phyloP scores from a whole-genome alignment of 208 protist genomes.

The Trypanosoma cruzi region DNA sequence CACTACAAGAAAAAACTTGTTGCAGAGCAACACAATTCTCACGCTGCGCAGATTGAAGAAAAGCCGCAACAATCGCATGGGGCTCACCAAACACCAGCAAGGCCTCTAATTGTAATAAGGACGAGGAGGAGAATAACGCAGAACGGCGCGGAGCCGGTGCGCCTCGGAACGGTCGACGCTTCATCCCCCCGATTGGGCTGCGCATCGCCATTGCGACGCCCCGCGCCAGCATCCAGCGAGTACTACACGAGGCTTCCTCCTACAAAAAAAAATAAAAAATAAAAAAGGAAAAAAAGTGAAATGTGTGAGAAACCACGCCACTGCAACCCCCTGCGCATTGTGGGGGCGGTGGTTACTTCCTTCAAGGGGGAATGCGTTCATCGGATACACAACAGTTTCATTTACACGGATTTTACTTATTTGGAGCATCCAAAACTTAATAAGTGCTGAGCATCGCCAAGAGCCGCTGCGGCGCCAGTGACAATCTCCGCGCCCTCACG shows the following conservation, averaged over 20 bases:
- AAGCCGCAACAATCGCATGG: constrained; percentile 16
- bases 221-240: constrained; percentile 1
- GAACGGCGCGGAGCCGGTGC: neutral
- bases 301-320: neutral
- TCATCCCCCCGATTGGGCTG: constrained; percentile 14
- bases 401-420: constrained; percentile 1
- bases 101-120: constrained; percentile 9
- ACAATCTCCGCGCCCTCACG: constrained; percentile 46
- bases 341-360: neutral
- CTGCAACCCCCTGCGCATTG: no score
- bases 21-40: neutral
- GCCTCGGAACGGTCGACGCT: neutral
- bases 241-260: neutral
- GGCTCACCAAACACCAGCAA: constrained; percentile 8
- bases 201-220: constrained; percentile 3
- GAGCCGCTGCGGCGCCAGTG: constrained; percentile 63
- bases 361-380: neutral
- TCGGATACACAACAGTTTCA: neutral
- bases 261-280: neutral
- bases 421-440: constrained; percentile 11
- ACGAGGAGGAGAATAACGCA: neutral
- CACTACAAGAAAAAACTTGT: constrained; percentile 25
- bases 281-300: neutral
- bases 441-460: constrained; percentile 54
- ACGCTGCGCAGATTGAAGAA: constrained; percentile 16